Conservation (phyloP, 192 early-diverging fungal species). For the Phlyctochytrium bullatum region DNA sequence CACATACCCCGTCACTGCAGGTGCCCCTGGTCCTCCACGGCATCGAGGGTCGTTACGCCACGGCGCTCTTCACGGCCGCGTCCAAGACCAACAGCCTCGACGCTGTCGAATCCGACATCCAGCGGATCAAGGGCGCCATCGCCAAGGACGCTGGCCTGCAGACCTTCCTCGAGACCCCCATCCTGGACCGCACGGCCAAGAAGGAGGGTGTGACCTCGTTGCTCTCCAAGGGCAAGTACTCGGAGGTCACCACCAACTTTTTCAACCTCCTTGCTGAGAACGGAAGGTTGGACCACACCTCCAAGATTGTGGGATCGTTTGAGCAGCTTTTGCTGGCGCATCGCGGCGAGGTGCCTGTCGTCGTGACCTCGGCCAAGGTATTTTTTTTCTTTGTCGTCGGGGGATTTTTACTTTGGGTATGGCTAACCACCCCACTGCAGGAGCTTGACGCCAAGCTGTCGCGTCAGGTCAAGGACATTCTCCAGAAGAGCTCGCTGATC, state of each 20-base stretch:
- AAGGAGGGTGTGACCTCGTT: conserved; percentile 64
- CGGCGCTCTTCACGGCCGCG: conserved; percentile 93
- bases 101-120: conserved; percentile 82
- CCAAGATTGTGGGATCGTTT: conserved; percentile 78
- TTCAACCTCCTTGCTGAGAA: conserved; percentile 92
- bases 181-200: conserved; percentile 78
- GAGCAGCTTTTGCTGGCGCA: conserved; percentile 81
- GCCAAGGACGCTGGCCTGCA: conserved; percentile 70
- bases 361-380: conserved; percentile 88
- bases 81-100: conserved; percentile 75
- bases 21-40: conserved; percentile 82
- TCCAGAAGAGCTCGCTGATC: conserved; percentile 79
- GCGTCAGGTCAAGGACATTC: conserved; percentile 68
- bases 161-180: conserved; percentile 81
- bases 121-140: conserved; percentile 61
- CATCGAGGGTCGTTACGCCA: conserved; percentile 96
- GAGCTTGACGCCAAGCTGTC: conserved; percentile 72
- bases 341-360: conserved; percentile 83
- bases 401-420: neutral
- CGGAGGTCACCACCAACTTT: conserved; percentile 85
- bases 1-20: no score
- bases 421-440: conserved; percentile 39
- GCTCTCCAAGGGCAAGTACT: conserved; percentile 67
- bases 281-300: conserved; percentile 83
- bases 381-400: conserved; percentile 10